These are phyloP conservation scores for Termitomyces sp. DNA, from an alignment of 768 basidiomycete species.

Conservation along the genomic window DNA sequence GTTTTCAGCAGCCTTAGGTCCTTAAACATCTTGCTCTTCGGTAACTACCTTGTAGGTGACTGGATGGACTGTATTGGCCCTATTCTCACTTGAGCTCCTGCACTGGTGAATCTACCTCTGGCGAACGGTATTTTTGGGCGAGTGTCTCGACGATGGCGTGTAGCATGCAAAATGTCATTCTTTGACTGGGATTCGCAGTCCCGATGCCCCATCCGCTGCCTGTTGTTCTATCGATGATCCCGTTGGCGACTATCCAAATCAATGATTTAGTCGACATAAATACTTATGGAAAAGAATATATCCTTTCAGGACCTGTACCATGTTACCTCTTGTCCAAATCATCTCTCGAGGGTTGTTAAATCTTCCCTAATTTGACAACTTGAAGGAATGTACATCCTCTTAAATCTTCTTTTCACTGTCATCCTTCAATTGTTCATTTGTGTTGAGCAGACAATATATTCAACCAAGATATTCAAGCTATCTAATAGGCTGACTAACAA, in stretches of 20 bases:
- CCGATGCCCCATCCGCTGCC: background rate
- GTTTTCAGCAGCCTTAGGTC: background rate
- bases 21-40: background rate
- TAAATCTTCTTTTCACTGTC: background rate
- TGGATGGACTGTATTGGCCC: background rate
- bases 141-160: background rate
- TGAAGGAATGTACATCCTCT: background rate
- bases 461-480: background rate
- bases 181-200: background rate
- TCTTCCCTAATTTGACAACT: background rate
- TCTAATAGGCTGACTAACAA: too few relatives aligned
- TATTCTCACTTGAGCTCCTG: background rate
- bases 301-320: background rate
- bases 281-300: too few relatives aligned
- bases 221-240: background rate
- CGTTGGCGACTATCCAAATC: background rate
- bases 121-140: background rate
- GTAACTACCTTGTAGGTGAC: background rate
- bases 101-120: background rate
- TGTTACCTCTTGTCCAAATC: background rate
- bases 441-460: too few relatives aligned
- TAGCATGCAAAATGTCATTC: background rate
- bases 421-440: background rate
- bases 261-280: background rate
- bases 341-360: background rate